Conservation (phyloP, 169 alveolate species). For the Plasmodium gonderi region DNA sequence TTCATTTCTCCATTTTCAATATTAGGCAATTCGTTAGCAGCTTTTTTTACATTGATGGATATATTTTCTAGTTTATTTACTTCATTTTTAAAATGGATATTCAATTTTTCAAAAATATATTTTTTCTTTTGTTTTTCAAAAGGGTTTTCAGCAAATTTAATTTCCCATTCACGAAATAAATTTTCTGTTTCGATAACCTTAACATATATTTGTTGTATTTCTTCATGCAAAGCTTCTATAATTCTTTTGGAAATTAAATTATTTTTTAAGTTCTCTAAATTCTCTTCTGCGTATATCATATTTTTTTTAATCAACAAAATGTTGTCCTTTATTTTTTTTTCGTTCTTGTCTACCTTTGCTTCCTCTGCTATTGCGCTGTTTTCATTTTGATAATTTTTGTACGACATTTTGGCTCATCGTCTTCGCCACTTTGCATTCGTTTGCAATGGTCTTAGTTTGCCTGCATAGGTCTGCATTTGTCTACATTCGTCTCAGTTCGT, state of each 20-base stretch:
- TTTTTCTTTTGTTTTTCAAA: conserved; percentile 70
- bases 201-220: conserved; percentile 74
- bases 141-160: conserved; percentile 65
- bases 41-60: conserved; percentile 68
- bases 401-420: conserved; percentile 54
- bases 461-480: too few relatives aligned
- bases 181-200: conserved; percentile 70
- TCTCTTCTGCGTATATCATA: conserved; percentile 74
- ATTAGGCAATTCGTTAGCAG: conserved; percentile 72
- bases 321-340: conserved; percentile 66
- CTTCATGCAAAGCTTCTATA: conserved; percentile 75
- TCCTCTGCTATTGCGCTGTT: conserved; percentile 8
- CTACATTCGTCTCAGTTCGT: too few relatives aligned
- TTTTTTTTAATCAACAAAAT: conserved; percentile 57
- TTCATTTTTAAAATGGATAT: conserved; percentile 74
- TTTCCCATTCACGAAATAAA: conserved; percentile 73
- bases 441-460: background rate
- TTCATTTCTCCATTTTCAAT: conserved; percentile 70
- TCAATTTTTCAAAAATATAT: conserved; percentile 69
- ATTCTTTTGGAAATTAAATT: conserved; percentile 72
- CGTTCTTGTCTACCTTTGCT: conserved; percentile 20
- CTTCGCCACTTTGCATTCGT: background rate
- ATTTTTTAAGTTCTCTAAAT: conserved; percentile 74
- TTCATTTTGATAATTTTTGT: conserved; percentile 37
- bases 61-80: conserved; percentile 69